Evolutionary conservation across 176 grass and related monocot species (phyloP).

Genomic region (Saccharum spontaneum): DNA sequence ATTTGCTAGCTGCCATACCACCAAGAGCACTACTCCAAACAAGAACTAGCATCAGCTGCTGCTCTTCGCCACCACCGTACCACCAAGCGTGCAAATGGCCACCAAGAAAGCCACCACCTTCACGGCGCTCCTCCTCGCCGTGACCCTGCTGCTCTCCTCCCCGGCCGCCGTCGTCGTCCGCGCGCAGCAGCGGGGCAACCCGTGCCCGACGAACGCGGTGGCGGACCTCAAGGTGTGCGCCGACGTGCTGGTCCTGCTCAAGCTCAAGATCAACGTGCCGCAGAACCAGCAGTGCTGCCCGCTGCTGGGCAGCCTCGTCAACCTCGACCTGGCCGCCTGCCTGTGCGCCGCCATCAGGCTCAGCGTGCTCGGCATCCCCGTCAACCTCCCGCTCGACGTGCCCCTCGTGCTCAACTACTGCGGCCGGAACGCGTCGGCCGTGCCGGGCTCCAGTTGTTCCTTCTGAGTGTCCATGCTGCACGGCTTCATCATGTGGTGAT

Average conservation of each 20-base stretch:
- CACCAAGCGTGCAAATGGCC: not conserved
- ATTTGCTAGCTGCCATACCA: not conserved
- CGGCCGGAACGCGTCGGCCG: conserved; percentile 36
- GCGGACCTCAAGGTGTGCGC: conserved; percentile 53
- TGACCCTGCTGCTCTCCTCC: not conserved
- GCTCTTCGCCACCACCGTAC: not conserved
- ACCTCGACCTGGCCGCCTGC: conserved; percentile 52
- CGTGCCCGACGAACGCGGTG: conserved; percentile 54
- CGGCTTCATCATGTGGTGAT: not conserved
- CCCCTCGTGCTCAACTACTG: conserved; percentile 66
- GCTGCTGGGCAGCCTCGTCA: conserved; percentile 46
- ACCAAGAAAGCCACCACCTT: not conserved
- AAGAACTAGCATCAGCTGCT: not conserved
- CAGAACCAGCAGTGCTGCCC: conserved; percentile 55
- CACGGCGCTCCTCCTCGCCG: conserved; percentile 21
- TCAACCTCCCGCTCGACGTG: conserved; percentile 64
- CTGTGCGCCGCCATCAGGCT: conserved; percentile 62
- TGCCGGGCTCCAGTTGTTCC: conserved; percentile 38
- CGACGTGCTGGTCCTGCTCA: conserved; percentile 54
- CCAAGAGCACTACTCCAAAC: not conserved
- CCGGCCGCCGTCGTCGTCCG: not conserved
- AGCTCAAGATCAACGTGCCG: conserved; percentile 53
- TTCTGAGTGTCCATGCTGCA: not conserved
- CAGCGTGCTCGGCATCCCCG: conserved; percentile 46
- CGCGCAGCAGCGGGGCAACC: conserved; percentile 43